Conservation (phyloP, 1,284 basidiomycete species). For the Irpex rosettiformis region DNA sequence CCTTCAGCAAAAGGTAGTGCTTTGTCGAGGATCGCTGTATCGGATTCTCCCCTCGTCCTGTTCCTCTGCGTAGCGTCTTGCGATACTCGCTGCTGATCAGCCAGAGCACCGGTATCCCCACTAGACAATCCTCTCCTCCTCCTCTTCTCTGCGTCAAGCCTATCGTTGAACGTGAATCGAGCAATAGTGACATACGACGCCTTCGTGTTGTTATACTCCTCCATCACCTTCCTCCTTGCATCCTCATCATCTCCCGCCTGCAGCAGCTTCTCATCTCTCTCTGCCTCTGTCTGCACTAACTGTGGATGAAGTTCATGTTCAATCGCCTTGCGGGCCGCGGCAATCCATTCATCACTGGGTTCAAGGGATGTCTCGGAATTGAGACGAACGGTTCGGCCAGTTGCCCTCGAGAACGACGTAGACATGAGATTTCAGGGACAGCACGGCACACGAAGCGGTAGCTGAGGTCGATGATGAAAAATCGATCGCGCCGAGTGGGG, state of each 20-base stretch:
- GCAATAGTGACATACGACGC: constrained; percentile 28
- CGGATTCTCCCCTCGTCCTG: not conserved
- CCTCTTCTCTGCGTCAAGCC: constrained; percentile 27
- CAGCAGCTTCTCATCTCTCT: constrained; percentile 35
- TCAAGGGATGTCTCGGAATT: not conserved
- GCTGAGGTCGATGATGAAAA: not conserved
- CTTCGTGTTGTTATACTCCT: constrained; percentile 38
- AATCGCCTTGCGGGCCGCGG: constrained; percentile 37
- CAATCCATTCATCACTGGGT: not conserved
- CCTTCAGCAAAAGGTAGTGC: not conserved
- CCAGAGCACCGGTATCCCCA: not conserved
- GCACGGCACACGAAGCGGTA: not conserved
- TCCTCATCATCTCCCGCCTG: constrained; percentile 26
- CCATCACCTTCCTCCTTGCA: constrained; percentile 29
- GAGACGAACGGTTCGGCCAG: not conserved
- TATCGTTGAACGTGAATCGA: constrained; percentile 26
- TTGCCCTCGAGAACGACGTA: constrained; percentile 1
- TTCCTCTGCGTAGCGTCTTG: not conserved
- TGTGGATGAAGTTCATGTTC: constrained; percentile 39
- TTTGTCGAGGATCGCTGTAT: not conserved
- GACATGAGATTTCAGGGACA: not conserved
- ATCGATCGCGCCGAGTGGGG: constrained; percentile 3
- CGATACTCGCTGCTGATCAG: constrained; percentile 23
- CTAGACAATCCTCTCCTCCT: constrained; percentile 9
- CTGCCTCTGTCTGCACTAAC: constrained; percentile 46